These are phyloP conservation scores for Chrysanthemum makinoi DNA, from an alignment of 129 eudicot genomes.

Conservation along the genomic window DNA sequence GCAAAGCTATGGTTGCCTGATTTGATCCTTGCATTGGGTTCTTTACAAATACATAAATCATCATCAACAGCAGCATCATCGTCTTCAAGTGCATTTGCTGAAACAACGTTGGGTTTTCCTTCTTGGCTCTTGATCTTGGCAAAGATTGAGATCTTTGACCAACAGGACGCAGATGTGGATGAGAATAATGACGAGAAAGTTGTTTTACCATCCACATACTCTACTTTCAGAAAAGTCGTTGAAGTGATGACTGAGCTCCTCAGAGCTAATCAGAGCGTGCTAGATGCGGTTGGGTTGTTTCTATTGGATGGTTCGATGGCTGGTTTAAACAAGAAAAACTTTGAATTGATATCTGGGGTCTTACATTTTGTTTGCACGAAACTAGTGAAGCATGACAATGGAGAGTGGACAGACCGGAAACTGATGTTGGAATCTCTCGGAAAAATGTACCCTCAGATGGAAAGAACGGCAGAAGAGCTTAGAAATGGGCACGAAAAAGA, in stretches of 20 bases:
- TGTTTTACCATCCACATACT: slow-evolving; percentile 26
- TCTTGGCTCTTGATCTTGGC: slow-evolving; percentile 62
- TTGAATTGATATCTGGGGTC: slow-evolving; percentile 51
- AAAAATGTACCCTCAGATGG: slow-evolving; percentile 48
- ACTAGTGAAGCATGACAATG: slow-evolving; percentile 37
- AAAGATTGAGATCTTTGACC: slow-evolving; percentile 55
- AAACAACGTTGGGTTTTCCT: slow-evolving; percentile 35
- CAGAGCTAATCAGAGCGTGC: slow-evolving; percentile 46
- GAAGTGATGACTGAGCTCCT: slow-evolving; percentile 50
- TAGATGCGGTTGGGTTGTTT: slow-evolving; percentile 73
- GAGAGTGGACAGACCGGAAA: slow-evolving; percentile 51
- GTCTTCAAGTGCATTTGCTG: slow-evolving; percentile 28
- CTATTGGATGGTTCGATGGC: slow-evolving; percentile 40
- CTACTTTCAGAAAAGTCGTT: slow-evolving; percentile 50
- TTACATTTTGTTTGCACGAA: slow-evolving; percentile 55
- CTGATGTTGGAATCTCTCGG: slow-evolving; percentile 46
- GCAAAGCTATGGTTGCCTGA: slow-evolving; percentile 87
- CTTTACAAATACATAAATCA: slow-evolving; percentile 43
- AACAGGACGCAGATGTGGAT: slow-evolving; percentile 36
- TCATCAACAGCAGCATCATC: slow-evolving; percentile 9
- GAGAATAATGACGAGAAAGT: slow-evolving; percentile 34
- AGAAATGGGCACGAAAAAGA: slow-evolving; percentile 34
- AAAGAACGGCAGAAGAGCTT: slow-evolving; percentile 38
- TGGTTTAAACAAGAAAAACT: slow-evolving; percentile 56
- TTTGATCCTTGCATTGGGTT: slow-evolving; percentile 68